Conservation (phyloP, 208 protist species). For the Naegleria lovaniensis region DNA sequence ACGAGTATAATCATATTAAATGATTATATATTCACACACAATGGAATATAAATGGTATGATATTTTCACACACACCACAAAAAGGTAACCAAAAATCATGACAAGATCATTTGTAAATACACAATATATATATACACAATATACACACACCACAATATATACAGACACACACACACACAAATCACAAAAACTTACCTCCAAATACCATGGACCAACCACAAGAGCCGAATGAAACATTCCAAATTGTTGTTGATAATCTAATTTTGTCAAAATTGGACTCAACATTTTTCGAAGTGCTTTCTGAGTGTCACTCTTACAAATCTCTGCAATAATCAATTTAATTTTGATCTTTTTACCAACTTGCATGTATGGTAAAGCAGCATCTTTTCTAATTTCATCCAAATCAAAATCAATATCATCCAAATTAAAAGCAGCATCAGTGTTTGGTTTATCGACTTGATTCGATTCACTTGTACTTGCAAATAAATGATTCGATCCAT, state of each 20-base stretch:
- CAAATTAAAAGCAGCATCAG: not conserved
- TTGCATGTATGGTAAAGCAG: not conserved
- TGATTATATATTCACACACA: too few species aligned
- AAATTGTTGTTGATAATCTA: conserved; percentile 24
- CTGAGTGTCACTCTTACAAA: conserved; percentile 17
- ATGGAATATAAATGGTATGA: too few species aligned
- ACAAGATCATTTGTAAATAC: too few species aligned
- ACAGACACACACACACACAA: too few species aligned
- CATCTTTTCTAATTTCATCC: not conserved
- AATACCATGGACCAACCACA: conserved; percentile 23
- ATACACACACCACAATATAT: too few species aligned
- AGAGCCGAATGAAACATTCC: conserved; percentile 20
- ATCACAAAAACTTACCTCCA: not conserved
- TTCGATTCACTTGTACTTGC: not conserved
- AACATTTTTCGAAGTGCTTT: conserved; percentile 19
- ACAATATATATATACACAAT: too few species aligned
- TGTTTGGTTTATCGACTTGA: not conserved
- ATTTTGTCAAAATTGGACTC: conserved; percentile 2
- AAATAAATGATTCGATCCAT: not conserved
- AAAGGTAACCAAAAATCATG: not conserved
- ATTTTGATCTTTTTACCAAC: not conserved
- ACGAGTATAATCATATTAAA: too few species aligned
- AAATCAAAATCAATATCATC: conserved; percentile 23
- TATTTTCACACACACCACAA: too few species aligned
- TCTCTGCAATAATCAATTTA: conserved; percentile 13